Evolutionary conservation across 345 rosid genomes (phyloP), one percentile per base, ranked within the genome.

Genomic region (Triadica sebifera): DNA sequence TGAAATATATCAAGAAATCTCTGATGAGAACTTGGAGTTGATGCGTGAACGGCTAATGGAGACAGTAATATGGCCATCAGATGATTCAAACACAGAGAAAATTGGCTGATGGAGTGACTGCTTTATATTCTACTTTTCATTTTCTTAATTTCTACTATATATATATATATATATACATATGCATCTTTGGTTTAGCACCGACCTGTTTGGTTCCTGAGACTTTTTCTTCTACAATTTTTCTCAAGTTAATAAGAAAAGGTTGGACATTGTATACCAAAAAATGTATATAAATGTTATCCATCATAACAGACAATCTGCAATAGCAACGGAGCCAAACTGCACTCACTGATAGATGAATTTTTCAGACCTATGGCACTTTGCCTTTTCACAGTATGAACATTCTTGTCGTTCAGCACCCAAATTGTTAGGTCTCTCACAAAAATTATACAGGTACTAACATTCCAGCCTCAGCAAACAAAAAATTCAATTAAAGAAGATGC

Each of bases 41-140:
- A 93, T 95, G 99, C 91, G 96, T 0, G 99, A 95, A 80, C 84
- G 98, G 75, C 88, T 95, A 67, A 82, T 81, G 70, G 97, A 91
- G 84, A 93, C 94, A 0, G 98, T 95, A 78, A 93, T 90, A 72
- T 92, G 99, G 99, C 97, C 98, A 52, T 86, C 94, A 0, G 97
- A 93, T 75, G 98, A 95, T 79, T 71, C 97, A 24, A 92, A 89
- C 83, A 84, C 91, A 0, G 92, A 92, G 88, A 87, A 83, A 75
- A 85, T 88, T 37, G 92, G 91, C 55, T 94, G 85, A 89, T 59
- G 46, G 11, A n/a, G 49, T 22, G 55, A 46, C 9, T 16, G 45
- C 47, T 56, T 4, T 34, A 3, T n/a, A 57, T 20, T 8, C 38
- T n/a, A 7, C 38, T 11, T 39, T 9, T 20, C 24, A 8, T 56